Evolutionary conservation across 1,139 yeast genomes (phyloP).

Genomic region (Saccharomycopsis phalli): DNA sequence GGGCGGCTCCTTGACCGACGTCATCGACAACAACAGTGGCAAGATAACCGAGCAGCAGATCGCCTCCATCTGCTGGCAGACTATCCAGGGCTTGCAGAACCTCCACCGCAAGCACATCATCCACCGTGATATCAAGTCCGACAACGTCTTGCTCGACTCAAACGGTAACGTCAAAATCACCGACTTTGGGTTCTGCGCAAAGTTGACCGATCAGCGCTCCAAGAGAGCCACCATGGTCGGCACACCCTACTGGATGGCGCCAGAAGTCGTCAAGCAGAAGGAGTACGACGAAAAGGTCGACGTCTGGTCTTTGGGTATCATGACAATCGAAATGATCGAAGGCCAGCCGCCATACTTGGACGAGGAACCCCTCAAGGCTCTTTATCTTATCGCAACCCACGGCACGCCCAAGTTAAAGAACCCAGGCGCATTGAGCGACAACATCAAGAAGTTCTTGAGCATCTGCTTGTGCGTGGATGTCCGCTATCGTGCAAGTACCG

Average conservation of each 20-base stretch:
- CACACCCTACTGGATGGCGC: slow-evolving; percentile 99
- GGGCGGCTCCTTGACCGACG: slow-evolving; percentile 82
- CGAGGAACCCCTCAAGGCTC: slow-evolving; percentile 86
- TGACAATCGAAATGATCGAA: slow-evolving; percentile 98
- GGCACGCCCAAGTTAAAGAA: slow-evolving; percentile 93
- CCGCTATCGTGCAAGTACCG: slow-evolving; percentile 81
- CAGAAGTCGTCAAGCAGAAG: slow-evolving; percentile 94
- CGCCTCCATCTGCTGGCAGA: slow-evolving; percentile 83
- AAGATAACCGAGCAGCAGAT: slow-evolving; percentile 68
- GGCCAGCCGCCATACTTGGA: slow-evolving; percentile 97
- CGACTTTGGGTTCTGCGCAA: slow-evolving; percentile 97
- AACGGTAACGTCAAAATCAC: slow-evolving; percentile 90
- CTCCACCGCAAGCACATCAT: slow-evolving; percentile 86
- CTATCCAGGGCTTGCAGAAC: slow-evolving; percentile 85
- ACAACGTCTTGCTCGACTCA: slow-evolving; percentile 80
- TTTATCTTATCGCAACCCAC: slow-evolving; percentile 87
- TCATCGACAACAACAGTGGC: slow-evolving; percentile 64
- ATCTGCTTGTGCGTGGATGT: slow-evolving; percentile 96
- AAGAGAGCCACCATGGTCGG: slow-evolving; percentile 99
- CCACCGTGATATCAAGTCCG: slow-evolving; percentile 94
- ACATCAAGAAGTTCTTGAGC: slow-evolving; percentile 78
- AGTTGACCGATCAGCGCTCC: slow-evolving; percentile 82
- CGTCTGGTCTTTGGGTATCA: slow-evolving; percentile 95
- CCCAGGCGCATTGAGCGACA: slow-evolving; percentile 70
- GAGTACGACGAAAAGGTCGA: slow-evolving; percentile 96